Evolutionary conservation across 176 grass and related monocot species (phyloP).

Genomic region (Avena insularis): DNA sequence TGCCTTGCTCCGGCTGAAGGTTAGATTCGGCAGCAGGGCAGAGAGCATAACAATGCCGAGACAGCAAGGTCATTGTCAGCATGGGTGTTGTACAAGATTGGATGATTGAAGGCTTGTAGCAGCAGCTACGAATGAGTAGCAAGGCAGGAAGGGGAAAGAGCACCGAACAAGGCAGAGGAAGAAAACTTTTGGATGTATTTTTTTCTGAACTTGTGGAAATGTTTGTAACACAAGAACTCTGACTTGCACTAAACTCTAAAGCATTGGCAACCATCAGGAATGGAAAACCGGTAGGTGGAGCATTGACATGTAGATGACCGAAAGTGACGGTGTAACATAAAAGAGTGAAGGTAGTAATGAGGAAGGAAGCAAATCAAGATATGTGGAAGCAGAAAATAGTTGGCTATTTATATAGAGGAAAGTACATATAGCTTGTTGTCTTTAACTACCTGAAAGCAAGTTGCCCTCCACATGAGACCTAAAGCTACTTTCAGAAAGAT

Average conservation of each 20-base stretch:
- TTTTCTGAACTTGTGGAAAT: not conserved
- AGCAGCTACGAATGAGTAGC: not conserved
- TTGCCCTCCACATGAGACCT: not conserved
- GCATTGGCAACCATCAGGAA: slow-evolving; percentile 5
- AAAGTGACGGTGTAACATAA: not conserved
- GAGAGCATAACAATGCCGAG: not conserved
- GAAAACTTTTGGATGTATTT: not conserved
- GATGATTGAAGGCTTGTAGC: not conserved
- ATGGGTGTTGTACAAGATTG: not conserved
- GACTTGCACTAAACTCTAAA: not conserved
- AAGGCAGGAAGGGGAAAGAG: not conserved
- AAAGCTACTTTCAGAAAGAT: slow-evolving; percentile 43
- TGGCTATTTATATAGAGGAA: not conserved
- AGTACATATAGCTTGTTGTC: not conserved
- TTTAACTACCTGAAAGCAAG: not conserved
- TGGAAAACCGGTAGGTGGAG: not conserved
- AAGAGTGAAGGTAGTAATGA: slow-evolving; percentile 20
- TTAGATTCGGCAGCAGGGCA: no score
- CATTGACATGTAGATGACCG: not conserved
- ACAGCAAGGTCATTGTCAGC: not conserved
- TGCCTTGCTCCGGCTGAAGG: no score
- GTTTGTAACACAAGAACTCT: not conserved
- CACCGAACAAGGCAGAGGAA: not conserved
- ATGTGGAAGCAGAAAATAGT: slow-evolving; percentile 26
- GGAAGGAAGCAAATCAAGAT: slow-evolving; percentile 10